Conservation (phyloP, 164 flowering plant species). For the Vitis rotundifolia region DNA sequence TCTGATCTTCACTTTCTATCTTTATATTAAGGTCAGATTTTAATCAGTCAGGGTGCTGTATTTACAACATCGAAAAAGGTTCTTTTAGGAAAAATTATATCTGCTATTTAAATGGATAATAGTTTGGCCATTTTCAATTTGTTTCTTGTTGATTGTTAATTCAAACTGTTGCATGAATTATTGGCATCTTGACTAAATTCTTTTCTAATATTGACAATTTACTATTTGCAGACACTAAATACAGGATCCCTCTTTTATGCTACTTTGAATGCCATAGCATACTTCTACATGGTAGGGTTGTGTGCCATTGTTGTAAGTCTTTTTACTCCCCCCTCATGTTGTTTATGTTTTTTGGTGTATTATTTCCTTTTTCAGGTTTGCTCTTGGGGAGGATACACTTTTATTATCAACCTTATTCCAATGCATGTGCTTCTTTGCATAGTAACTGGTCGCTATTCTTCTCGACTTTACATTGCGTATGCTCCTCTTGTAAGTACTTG, state of each 20-base stretch:
- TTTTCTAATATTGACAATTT: slow-evolving; percentile 11
- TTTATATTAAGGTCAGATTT: slow-evolving; percentile 79
- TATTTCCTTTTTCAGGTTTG: slow-evolving; percentile 65
- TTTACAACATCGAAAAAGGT: neutral
- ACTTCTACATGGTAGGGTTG: slow-evolving; percentile 89
- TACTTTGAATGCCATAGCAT: slow-evolving; percentile 82
- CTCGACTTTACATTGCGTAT: slow-evolving; percentile 93
- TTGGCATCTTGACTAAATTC: neutral
- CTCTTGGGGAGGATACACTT: slow-evolving; percentile 99
- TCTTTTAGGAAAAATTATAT: slow-evolving; percentile 4
- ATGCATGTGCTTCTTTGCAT: slow-evolving; percentile 98
- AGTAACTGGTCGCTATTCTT: slow-evolving; percentile 94
- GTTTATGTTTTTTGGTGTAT: slow-evolving; percentile 7
- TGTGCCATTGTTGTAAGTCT: slow-evolving; percentile 9
- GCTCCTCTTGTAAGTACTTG: slow-evolving; percentile 87
- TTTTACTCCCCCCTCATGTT: neutral
- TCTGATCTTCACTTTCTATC: slow-evolving; percentile 92
- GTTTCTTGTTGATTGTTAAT: neutral
- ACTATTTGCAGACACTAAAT: slow-evolving; percentile 81
- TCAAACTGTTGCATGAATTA: neutral
- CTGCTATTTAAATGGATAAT: neutral
- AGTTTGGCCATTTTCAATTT: neutral
- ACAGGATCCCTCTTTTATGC: slow-evolving; percentile 99
- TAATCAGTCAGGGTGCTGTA: neutral
- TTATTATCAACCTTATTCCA: slow-evolving; percentile 96